phyloP scores from a whole-genome alignment of 202 grass and related monocot species.

The Miscanthus sacchariflorus region DNA sequence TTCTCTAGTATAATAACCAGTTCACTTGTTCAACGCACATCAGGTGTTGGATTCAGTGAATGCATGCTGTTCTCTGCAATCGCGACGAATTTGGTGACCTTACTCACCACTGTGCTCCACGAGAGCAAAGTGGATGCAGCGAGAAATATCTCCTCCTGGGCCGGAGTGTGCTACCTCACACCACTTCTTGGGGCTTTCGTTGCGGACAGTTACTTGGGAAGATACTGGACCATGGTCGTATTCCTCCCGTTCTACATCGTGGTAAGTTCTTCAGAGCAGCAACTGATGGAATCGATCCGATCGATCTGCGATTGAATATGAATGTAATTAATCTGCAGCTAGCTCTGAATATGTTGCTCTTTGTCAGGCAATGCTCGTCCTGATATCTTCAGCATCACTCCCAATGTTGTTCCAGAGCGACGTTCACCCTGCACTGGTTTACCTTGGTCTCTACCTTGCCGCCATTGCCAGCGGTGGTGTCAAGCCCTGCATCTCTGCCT shows the following conservation, averaged over 20 bases:
- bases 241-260: slow-evolving; percentile 22
- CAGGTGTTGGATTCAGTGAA: slow-evolving; percentile 38
- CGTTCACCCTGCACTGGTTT: slow-evolving; percentile 33
- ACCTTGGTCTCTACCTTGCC: slow-evolving; percentile 60
- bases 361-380: slow-evolving; percentile 46
- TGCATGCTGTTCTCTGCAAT: slow-evolving; percentile 25
- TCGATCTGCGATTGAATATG: not conserved
- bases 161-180: slow-evolving; percentile 21
- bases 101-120: slow-evolving; percentile 46
- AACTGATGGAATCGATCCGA: not conserved
- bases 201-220: slow-evolving; percentile 50
- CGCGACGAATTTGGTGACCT: slow-evolving; percentile 42
- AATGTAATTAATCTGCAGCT: not conserved
- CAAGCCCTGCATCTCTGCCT: slow-evolving; percentile 51
- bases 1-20: not conserved
- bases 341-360: not conserved
- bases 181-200: slow-evolving; percentile 41
- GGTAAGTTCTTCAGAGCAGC: slow-evolving; percentile 24
- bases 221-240: slow-evolving; percentile 23
- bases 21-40: not conserved
- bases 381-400: slow-evolving; percentile 50
- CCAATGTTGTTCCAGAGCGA: slow-evolving; percentile 4
- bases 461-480: slow-evolving; percentile 54
- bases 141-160: slow-evolving; percentile 37
- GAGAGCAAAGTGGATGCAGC: slow-evolving; percentile 37